Evolutionary conservation across 2,329 filamentous ascomycete species (phyloP), one percentile per base, ranked within the genome.

Genomic region (Fusarium illudens): DNA sequence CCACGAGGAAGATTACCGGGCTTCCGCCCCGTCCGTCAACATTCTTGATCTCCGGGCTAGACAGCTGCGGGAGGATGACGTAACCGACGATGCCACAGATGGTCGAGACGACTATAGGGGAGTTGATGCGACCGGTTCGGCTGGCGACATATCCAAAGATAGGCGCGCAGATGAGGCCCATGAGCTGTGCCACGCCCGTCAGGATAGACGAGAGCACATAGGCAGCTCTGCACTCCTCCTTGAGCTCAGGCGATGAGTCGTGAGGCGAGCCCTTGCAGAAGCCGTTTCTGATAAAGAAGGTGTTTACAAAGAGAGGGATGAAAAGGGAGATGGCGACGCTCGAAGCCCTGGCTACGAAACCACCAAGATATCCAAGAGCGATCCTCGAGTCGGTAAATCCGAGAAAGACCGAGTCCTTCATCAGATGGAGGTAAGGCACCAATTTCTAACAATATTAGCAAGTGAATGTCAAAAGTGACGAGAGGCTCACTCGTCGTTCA

Each of bases 291-390:
- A 95, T 92, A 79, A 95, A 98, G 78, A 93, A 97, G 22, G 93
- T 90, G 76, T 98, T 98, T 72, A 97, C 89, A 75, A 92, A 96
- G 2, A 99, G 86, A 1, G 96, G 96, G 56, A 99, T 92, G 80
- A 98, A 99, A 6, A 98, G 87, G 1, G 93, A 96, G 68, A 99
- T 97, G 54, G 92, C 95, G 6, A 99, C 96, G 0, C 94, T 97
- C 1, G 94, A 97, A 8, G 96, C 94, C 58, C 96, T 89, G 10
- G 94, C 95, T 3, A 99, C 95, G 73, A 98, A 97, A 2, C 96
- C 96, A 65, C 95, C 96, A 0, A 98, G 82, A 75, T 98, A 99
- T 27, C 92, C 95, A 0, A 98, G 85, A 17, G 89, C 90, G 65
- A 99, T 97, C 71, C 91, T 87, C 10, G 89, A 84, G 75, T 96